A percentile compares a stretch with the other conserved stretches of the same genome.
Evolutionary conservation across 2,329 filamentous ascomycete species (phyloP).

Genomic region (Corniculantispora saksenae): DNA sequence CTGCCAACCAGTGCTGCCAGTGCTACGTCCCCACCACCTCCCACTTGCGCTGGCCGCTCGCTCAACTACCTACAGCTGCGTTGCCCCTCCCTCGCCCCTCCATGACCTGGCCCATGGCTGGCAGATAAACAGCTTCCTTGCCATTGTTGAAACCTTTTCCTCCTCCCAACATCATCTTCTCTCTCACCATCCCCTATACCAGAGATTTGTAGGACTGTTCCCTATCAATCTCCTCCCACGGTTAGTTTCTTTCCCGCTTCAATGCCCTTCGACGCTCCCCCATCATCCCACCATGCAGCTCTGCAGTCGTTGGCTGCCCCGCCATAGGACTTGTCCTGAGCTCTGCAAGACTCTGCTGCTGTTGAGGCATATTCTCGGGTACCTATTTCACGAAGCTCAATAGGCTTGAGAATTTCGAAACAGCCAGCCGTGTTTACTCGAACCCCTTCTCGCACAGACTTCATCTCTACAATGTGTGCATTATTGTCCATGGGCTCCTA

Average conservation of each 20-base stretch:
- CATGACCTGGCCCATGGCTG: neutral
- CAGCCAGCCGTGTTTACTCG: neutral
- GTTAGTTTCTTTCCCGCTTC: neutral
- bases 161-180: slow-evolving; percentile 17
- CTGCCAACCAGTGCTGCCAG: neutral
- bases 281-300: slow-evolving; percentile 18
- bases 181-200: neutral
- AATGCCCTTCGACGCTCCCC: neutral
- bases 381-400: slow-evolving; percentile 1
- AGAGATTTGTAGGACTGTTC: neutral
- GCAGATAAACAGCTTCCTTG: slow-evolving; percentile 17
- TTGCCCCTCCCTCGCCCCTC: slow-evolving; percentile 19
- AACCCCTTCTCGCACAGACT: neutral
- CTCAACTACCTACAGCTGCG: neutral
- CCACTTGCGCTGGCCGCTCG: neutral
- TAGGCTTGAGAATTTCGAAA: too few species aligned
- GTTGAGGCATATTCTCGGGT: slow-evolving; percentile 27
- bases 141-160: slow-evolving; percentile 14
- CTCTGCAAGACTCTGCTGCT: slow-evolving; percentile 1
- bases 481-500: neutral
- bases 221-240: slow-evolving; percentile 2
- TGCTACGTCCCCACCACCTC: neutral
- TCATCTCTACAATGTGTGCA: neutral
- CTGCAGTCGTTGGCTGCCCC: neutral
- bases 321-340: neutral